phyloP scores from a whole-genome alignment of 1,284 basidiomycete genomes.

The Malassezia yamatoensis region DNA sequence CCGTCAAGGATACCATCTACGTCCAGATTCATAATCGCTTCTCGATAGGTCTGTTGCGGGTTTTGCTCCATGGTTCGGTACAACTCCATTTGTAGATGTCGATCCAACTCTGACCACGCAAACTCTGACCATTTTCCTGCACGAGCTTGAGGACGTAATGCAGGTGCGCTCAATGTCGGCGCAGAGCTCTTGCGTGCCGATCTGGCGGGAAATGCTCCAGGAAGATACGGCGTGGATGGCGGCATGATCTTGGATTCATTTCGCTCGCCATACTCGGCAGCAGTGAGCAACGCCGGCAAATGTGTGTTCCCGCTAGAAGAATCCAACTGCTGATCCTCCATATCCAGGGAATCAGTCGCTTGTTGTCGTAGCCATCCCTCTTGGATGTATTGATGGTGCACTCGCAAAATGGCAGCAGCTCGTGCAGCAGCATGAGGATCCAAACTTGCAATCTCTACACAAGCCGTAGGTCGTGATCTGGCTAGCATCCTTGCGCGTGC shows the following conservation, averaged over 20 bases:
- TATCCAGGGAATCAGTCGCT: not conserved
- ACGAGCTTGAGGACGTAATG: constrained; percentile 13
- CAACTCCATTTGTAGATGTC: constrained; percentile 4
- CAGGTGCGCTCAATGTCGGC: not conserved
- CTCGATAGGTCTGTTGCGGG: not conserved
- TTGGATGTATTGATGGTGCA: constrained; percentile 38
- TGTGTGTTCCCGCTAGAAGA: not conserved
- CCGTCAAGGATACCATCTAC: constrained; percentile 1
- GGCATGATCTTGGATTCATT: not conserved
- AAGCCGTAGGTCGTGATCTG: constrained; percentile 26
- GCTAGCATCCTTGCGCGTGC: constrained; percentile 29
- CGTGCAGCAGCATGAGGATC: constrained; percentile 33
- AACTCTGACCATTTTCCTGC: constrained; percentile 12
- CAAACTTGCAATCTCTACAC: constrained; percentile 34
- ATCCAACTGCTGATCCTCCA: not conserved
- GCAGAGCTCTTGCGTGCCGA: not conserved
- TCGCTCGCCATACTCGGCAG: constrained; percentile 5
- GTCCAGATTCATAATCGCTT: not conserved
- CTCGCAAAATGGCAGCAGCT: constrained; percentile 37
- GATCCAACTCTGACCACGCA: constrained; percentile 16
- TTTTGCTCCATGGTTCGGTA: not conserved
- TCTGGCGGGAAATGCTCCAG: constrained; percentile 6
- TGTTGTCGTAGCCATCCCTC: constrained; percentile 25
- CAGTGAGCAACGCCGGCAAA: constrained; percentile 5
- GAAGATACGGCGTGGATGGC: constrained; percentile 2